Evolutionary conservation across 2,329 filamentous ascomycete species (phyloP), one percentile per base, ranked within the genome.

Genomic region (Aschersonia sp.): DNA sequence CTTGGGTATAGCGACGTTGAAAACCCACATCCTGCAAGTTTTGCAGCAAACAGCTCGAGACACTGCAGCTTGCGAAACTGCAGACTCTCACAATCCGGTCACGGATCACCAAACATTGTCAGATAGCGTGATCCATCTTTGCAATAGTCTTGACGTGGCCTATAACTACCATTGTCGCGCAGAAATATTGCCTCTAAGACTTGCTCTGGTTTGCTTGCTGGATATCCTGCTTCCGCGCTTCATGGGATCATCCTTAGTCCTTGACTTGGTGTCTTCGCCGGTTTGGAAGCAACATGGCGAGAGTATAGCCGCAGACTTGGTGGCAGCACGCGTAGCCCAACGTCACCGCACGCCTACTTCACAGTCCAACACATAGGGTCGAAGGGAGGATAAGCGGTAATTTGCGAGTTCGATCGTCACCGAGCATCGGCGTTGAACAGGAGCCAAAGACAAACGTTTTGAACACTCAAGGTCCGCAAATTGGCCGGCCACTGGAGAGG

Each of bases 171-270:
- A 50, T 4, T 45, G 53, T 30, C 52, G 51, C 12, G 49, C 51
- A n/a, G 47, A 60, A n/a, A 59, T 63, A 54, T 48, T 53, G 50
- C 61, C 60, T 3, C 57, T 65, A 51, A 53, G 60, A 32, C 49
- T 64, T 42, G 61, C 58, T 2, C 50, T 65, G 52, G 61, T 57
- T n/a, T 52, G 55, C 4, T 47, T 65, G 4, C 42, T 64, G 28
- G 61, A 65, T 43, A 49, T 47, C 5, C 43, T 54, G 9, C 45
- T 57, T 5, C 54, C 56, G 2, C 45, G 52, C 9, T 47, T 64
- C 7, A 48, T 60, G n/a, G 52, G 54, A 2, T 57, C 60, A 12
- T 52, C 56, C 3, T 41, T 47, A 0, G 55, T 58, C 10, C 40
- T 56, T 31, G 52, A 53, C 32, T 48, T 62, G 40, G 47, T 64